Conservation (phyloP, 2,329 filamentous ascomycete genomes). For the Pyricularia grisea region DNA sequence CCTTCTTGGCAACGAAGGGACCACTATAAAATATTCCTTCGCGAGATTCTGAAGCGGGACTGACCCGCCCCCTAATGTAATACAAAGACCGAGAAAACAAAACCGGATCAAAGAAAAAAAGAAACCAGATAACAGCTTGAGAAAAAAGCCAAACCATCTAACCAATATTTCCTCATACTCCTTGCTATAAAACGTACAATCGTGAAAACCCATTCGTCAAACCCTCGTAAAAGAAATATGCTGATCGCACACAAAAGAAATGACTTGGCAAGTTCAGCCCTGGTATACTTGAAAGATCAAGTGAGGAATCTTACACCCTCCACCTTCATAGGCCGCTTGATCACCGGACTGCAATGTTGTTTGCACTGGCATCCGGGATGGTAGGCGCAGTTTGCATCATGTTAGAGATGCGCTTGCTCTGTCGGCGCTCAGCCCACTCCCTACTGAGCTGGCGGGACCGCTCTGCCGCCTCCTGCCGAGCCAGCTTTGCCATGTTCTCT, state of each 20-base stretch:
- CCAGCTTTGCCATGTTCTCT: conserved; percentile 42
- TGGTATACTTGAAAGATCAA: background rate
- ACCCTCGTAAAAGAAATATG: background rate
- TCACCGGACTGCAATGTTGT: background rate
- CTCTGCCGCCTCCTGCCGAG: conserved; percentile 52
- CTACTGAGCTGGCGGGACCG: conserved; percentile 47
- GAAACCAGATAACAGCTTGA: background rate
- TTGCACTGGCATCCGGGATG: background rate
- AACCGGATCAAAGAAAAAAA: background rate
- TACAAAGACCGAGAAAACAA: background rate
- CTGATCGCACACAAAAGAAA: background rate
- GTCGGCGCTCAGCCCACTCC: conserved; percentile 51
- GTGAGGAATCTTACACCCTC: background rate
- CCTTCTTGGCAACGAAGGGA: background rate
- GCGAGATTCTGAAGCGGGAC: background rate
- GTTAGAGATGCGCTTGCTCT: conserved; percentile 19
- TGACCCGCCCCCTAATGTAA: background rate
- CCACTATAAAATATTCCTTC: background rate
- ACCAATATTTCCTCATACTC: background rate
- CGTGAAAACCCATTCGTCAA: background rate
- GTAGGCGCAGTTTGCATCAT: conserved; percentile 23
- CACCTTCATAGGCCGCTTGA: background rate
- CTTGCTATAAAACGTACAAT: background rate
- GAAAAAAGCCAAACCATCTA: background rate
- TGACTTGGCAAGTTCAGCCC: background rate